Base-by-base conservation (phyloP, 2,329 filamentous ascomycete genomes). In the Biscogniauxia marginata region DNA sequence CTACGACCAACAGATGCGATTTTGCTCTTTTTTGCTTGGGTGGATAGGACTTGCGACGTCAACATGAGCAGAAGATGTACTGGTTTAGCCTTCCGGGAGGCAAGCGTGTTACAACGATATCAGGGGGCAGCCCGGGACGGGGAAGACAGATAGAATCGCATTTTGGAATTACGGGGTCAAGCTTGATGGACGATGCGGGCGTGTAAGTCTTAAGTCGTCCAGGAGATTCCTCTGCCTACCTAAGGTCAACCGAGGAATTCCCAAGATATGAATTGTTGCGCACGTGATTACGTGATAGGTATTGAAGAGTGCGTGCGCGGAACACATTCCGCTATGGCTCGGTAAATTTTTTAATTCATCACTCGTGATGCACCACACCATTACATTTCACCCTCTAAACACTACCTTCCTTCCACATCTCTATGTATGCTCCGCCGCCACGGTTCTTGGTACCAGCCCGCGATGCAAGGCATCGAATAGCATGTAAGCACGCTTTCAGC, bases 391-490 rank as follows among this genome's bases (percentile, higher is more conserved):
- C 30, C 16, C 30, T 34, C 30, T 16, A 34, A 34, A 43, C 22
- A 44, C 22, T 24, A 34, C 46, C 5, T 7, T 20, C 6, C 25
- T 13, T 44, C 51, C 43, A 3, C 7, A 25, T 49, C 52, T 55
- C 25, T 53, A 62, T 60, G 55, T 6, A 50, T 54, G 9, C 13
- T 21, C 43, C 43, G 50, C 52, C 63, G 58, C 56, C 55, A 53
- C 63, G 44, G 49, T 63, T 63, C 34, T 79, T 80, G 55, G 61
- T 82, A 46, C 79, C 82, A 25, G 77, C 78, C 58, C 76, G 75
- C 55, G 76, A 75, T 58, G 77, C 79, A 65, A 79, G 80, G 59
- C 83, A 85, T 67, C 77, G 83, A 58, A 69, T 66, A 65, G 82
- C 83, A 66, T 82, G 77, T 78, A 67, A 50, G 70, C 57, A 45